These are phyloP conservation scores for Stephania yunnanensis DNA, from an alignment of 164 flowering plant species.

Conservation along the genomic window DNA sequence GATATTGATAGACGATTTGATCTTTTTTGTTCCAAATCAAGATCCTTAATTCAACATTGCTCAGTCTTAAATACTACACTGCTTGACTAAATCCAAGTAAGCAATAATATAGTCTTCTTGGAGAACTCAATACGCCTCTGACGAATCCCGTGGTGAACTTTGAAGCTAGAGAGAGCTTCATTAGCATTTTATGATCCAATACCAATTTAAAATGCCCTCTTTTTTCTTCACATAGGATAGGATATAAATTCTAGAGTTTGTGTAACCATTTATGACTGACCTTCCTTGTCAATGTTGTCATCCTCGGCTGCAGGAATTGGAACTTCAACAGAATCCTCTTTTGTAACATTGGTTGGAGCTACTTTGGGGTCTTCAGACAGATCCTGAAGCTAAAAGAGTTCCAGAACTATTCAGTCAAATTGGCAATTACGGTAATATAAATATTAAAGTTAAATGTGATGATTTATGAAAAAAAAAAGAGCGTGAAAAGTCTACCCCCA, in stretches of 20 bases:
- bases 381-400: slow-evolving; percentile 50
- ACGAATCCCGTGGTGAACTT: not conserved
- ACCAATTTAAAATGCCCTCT: not conserved
- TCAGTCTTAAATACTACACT: not conserved
- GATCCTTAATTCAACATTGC: not conserved
- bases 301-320: slow-evolving; percentile 23
- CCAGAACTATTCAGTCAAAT: not conserved
- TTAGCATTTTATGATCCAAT: not conserved
- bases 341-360: slow-evolving; percentile 10
- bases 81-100: not conserved
- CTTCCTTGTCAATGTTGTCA: slow-evolving; percentile 16
- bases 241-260: not conserved
- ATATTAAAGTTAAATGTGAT: not conserved
- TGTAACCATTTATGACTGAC: slow-evolving; percentile 15
- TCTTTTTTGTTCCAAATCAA: not conserved
- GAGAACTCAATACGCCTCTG: not conserved
- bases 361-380: slow-evolving; percentile 33
- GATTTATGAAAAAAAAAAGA: not conserved
- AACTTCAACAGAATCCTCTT: slow-evolving; percentile 10
- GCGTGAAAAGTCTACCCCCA: slow-evolving; percentile 19
- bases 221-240: not conserved
- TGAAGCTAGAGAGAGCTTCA: not conserved
- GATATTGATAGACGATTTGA: not conserved
- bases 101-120: not conserved
- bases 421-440: not conserved